Conservation (phyloP, 75 land plant genomes). For the Cunninghamia lanceolata region DNA sequence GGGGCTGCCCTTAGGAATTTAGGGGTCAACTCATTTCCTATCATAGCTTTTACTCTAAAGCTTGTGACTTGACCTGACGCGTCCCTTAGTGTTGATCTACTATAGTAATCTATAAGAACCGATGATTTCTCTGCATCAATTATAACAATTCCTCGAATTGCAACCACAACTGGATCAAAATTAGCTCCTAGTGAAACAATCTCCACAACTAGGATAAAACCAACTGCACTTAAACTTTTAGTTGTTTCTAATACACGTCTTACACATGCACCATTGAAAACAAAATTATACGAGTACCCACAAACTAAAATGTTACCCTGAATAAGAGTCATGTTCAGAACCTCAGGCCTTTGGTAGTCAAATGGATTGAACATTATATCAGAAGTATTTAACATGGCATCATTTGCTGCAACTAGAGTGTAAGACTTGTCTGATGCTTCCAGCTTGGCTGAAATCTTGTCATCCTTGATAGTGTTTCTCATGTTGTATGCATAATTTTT, state of each 20-base stretch:
- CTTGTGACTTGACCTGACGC: slow-evolving; percentile 57
- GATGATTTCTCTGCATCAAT: slow-evolving; percentile 48
- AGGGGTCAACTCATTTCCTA: slow-evolving; percentile 74
- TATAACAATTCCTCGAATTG: slow-evolving; percentile 74
- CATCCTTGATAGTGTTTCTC: no score
- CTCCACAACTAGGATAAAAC: slow-evolving; percentile 82
- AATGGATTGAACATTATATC: slow-evolving; percentile 39
- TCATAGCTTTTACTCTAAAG: slow-evolving; percentile 59
- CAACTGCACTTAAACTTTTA: slow-evolving; percentile 63
- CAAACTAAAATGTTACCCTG: slow-evolving; percentile 84
- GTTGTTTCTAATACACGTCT: slow-evolving; percentile 67
- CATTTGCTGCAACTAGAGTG: slow-evolving; percentile 60
- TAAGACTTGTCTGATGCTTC: no score
- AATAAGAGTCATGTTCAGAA: slow-evolving; percentile 58
- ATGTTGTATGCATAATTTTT: no score
- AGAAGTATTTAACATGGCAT: slow-evolving; percentile 56
- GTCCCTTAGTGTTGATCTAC: slow-evolving; percentile 58
- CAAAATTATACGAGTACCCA: slow-evolving; percentile 79
- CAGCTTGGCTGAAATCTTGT: no score
- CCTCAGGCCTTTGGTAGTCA: slow-evolving; percentile 78
- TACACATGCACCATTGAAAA: slow-evolving; percentile 56
- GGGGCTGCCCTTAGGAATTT: slow-evolving; percentile 61
- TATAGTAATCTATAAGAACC: slow-evolving; percentile 80
- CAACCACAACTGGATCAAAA: slow-evolving; percentile 75
- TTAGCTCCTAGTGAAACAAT: no score